These are phyloP conservation scores for Takakia lepidozioides DNA, from an alignment of 225 moss, liverwort and hornwort species.

Conservation along the genomic window DNA sequence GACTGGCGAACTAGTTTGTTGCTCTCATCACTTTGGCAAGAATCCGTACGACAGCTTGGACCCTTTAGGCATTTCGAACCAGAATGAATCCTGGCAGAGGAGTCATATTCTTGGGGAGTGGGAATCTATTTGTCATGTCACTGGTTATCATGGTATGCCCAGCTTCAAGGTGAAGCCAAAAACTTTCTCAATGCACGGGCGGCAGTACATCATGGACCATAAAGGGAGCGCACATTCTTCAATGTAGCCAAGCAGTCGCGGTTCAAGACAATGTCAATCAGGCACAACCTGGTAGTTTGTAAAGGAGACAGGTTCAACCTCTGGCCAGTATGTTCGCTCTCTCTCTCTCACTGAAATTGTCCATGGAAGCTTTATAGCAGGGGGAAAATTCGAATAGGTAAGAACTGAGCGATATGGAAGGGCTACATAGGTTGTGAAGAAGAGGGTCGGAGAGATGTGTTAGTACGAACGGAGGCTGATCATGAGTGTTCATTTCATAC, in stretches of 20 bases:
- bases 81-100: conserved; percentile 22
- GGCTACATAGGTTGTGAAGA: no score
- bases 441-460: no score
- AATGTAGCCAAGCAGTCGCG: background rate
- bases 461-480: no score
- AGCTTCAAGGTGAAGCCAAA: conserved; percentile 41
- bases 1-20: conserved; percentile 23
- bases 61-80: conserved; percentile 17
- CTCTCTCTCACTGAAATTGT: no score
- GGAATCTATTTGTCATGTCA: conserved; percentile 38
- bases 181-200: conserved; percentile 29
- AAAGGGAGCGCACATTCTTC: no score
- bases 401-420: no score
- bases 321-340: no score
- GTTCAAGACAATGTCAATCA: background rate
- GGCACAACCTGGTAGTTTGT: background rate
- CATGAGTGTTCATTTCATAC: no score
- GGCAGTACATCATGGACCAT: conserved; percentile 35
- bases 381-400: no score
- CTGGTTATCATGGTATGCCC: conserved; percentile 43
- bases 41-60: conserved; percentile 34
- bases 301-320: no score
- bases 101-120: conserved; percentile 35
- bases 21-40: conserved; percentile 42
- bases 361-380: no score